Percentiles rank a stretch among this genome's conserved stretches.
phyloP scores from a whole-genome alignment of 2,329 filamentous ascomycete species.

The Paraconiothyrium sp. region DNA sequence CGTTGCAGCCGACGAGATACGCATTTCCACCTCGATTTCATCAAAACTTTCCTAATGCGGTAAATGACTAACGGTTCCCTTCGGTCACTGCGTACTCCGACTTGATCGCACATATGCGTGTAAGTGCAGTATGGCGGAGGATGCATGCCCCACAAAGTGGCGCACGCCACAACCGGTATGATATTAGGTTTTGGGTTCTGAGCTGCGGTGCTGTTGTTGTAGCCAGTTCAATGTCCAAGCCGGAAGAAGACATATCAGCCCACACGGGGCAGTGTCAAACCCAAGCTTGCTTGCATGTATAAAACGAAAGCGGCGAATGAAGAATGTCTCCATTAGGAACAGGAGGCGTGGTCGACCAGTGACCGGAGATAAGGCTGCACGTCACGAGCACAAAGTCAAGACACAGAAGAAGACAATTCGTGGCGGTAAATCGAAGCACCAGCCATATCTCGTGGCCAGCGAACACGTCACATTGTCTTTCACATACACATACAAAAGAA shows the following conservation, averaged over 20 bases:
- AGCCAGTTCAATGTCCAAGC: not conserved
- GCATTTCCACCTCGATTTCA: not conserved
- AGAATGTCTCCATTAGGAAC: not conserved
- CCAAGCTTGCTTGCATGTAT: not conserved
- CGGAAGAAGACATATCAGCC: too few species aligned
- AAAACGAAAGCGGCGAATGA: not conserved
- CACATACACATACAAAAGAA: too few species aligned
- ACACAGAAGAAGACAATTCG: not conserved
- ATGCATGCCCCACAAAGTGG: slow-evolving; percentile 8
- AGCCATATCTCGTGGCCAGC: too few species aligned
- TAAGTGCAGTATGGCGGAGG: not conserved
- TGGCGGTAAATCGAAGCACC: not conserved
- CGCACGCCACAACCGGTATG: not conserved
- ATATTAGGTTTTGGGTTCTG: not conserved
- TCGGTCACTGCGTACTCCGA: not conserved
- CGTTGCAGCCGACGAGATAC: not conserved
- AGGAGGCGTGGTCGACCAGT: not conserved
- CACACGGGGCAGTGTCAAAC: too few species aligned
- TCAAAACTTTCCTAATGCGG: not conserved
- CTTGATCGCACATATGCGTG: not conserved
- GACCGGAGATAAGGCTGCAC: slow-evolving; percentile 1
- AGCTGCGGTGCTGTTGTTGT: not conserved
- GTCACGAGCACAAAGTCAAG: not conserved
- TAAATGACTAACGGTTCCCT: not conserved
- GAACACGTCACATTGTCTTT: too few species aligned